These are phyloP conservation scores for Isabelozyma heimii DNA, from an alignment of 805 yeast species.

Conservation along the genomic window DNA sequence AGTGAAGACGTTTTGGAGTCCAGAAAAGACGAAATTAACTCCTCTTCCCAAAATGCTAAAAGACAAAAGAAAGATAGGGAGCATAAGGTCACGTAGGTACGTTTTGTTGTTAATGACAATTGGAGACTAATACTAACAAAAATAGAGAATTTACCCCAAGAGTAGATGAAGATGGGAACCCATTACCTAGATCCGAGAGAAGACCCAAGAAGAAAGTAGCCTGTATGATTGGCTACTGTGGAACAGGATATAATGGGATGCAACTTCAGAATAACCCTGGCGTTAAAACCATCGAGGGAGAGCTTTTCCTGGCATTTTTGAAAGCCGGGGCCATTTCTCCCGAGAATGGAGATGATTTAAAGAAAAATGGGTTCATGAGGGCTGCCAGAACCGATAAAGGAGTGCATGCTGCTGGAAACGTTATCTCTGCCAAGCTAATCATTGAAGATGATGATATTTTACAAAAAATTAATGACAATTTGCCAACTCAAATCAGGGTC, in stretches of 20 bases:
- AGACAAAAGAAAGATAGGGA: conserved; percentile 21
- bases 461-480: conserved; percentile 63
- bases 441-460: conserved; percentile 77
- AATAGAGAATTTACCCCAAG: conserved; percentile 36
- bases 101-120: conserved; percentile 22
- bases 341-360: conserved; percentile 84
- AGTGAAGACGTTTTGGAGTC: neutral
- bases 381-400: conserved; percentile 93
- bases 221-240: conserved; percentile 88
- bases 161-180: conserved; percentile 63
- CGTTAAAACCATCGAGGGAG: conserved; percentile 86
- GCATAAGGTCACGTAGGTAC: conserved; percentile 55
- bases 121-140: neutral
- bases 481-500: conserved; percentile 85
- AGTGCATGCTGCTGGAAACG: conserved; percentile 96
- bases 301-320: conserved; percentile 76
- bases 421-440: conserved; percentile 78
- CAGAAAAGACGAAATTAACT: neutral
- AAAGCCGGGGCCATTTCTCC: conserved; percentile 85
- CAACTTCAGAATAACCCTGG: conserved; percentile 79
- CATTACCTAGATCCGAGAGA: conserved; percentile 55
- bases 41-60: conserved; percentile 6
- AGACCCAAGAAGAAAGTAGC: conserved; percentile 90
- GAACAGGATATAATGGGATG: conserved; percentile 96
- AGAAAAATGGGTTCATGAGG: conserved; percentile 82